A percentile compares a stretch with the other conserved stretches of the same genome.
These are phyloP conservation scores for Globisporangium cederbergense DNA, from an alignment of 352 stramenopile genomes.

Conservation along the genomic window DNA sequence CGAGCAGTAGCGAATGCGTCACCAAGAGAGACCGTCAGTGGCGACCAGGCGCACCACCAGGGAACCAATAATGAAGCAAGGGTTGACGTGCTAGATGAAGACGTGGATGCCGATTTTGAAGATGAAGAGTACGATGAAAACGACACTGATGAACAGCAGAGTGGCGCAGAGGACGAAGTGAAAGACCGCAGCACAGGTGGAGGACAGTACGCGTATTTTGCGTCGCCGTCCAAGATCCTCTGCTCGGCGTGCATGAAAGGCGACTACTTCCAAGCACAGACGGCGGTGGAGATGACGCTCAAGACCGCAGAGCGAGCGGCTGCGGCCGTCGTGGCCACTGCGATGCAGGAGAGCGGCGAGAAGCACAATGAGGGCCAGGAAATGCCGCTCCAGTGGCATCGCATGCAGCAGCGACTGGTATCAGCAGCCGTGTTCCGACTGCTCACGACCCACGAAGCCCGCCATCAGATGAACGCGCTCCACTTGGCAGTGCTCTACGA, in stretches of 20 bases:
- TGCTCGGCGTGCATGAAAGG: constrained; percentile 73
- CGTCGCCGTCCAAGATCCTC: constrained; percentile 57
- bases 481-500: constrained; percentile 76
- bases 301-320: constrained; percentile 22
- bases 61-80: neutral
- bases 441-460: constrained; percentile 59
- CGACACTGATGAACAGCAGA: constrained; percentile 21
- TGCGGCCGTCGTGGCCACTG: neutral
- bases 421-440: constrained; percentile 36
- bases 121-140: constrained; percentile 10
- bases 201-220: constrained; percentile 46
- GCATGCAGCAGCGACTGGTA: constrained; percentile 7
- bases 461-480: constrained; percentile 75
- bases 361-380: neutral
- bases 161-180: constrained; percentile 33
- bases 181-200: neutral
- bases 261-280: constrained; percentile 70
- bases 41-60: neutral
- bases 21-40: neutral
- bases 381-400: neutral
- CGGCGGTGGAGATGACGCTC: constrained; percentile 55
- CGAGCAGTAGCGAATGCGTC: neutral
- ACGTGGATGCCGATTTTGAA: neutral
- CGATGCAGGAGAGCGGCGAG: neutral
- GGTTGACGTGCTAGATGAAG: neutral